Evolutionary conservation across 2,329 filamentous ascomycete genomes (phyloP).

Genomic region (Conoideocrella luteorostrata): DNA sequence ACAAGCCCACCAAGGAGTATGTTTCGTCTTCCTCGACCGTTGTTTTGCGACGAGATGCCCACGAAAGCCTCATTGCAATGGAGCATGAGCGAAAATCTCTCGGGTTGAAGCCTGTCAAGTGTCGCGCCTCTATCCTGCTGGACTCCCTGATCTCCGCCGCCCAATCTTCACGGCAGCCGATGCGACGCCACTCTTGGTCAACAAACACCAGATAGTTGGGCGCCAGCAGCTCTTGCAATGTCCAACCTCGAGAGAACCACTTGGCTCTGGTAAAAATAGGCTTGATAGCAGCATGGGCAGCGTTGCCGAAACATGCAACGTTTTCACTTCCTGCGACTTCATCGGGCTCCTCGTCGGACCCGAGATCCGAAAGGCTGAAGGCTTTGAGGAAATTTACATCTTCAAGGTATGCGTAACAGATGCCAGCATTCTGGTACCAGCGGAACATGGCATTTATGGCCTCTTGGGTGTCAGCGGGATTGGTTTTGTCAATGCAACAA

Average conservation of each 20-base stretch:
- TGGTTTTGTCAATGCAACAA: constrained; percentile 21
- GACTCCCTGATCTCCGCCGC: background rate
- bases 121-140: background rate
- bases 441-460: constrained; percentile 22
- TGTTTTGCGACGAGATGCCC: constrained; percentile 19
- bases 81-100: background rate
- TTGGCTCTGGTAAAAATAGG: background rate
- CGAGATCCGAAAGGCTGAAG: background rate
- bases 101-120: background rate
- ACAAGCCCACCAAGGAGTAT: constrained; percentile 23
- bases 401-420: constrained; percentile 21
- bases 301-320: background rate
- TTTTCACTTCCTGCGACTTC: background rate
- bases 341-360: background rate
- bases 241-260: constrained; percentile 22
- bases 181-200: background rate
- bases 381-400: constrained; percentile 6
- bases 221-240: constrained; percentile 19
- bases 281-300: background rate
- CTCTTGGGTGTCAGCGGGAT: constrained; percentile 19
- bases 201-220: constrained; percentile 5
- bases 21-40: constrained; percentile 18
- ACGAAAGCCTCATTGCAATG: constrained; percentile 12
- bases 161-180: background rate
- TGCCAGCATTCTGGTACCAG: constrained; percentile 17